Percentiles rank a stretch among this genome's conserved stretches.
Conservation (phyloP, 768 basidiomycete genomes). For the Lactarius indigo region DNA sequence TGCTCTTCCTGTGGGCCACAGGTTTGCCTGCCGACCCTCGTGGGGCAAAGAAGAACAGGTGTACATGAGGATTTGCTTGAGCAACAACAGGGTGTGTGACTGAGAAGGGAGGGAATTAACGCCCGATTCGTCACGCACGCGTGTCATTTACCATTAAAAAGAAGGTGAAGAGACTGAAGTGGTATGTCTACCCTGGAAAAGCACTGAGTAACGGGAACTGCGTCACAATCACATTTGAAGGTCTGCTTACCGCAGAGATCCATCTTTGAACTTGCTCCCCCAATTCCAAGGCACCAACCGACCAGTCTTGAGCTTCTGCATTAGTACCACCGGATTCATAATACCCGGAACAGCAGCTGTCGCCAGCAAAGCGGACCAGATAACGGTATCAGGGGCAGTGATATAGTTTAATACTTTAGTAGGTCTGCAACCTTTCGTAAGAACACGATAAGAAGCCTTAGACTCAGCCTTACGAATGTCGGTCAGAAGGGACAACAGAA, state of each 20-base stretch:
- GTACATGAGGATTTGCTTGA: slow-evolving; percentile 90
- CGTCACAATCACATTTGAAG: not conserved
- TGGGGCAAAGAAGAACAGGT: slow-evolving; percentile 93
- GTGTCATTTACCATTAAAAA: slow-evolving; percentile 66
- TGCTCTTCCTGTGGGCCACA: slow-evolving; percentile 90
- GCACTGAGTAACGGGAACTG: not conserved
- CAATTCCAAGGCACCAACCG: slow-evolving; percentile 88
- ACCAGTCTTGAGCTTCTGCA: slow-evolving; percentile 86
- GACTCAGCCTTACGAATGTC: slow-evolving; percentile 60
- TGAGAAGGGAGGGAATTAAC: slow-evolving; percentile 30
- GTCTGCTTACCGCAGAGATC: slow-evolving; percentile 65
- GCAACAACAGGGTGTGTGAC: slow-evolving; percentile 93
- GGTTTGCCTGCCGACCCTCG: slow-evolving; percentile 88
- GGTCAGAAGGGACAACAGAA: slow-evolving; percentile 86
- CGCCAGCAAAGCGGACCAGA: slow-evolving; percentile 78
- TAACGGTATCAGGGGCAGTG: slow-evolving; percentile 89
- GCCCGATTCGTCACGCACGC: not conserved
- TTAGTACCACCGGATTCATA: slow-evolving; percentile 89
- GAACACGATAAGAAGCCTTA: not conserved
- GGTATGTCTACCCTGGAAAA: slow-evolving; percentile 85
- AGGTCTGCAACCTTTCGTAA: slow-evolving; percentile 50
- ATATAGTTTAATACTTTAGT: slow-evolving; percentile 95
- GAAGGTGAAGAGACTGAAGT: slow-evolving; percentile 79
- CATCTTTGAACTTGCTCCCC: slow-evolving; percentile 93
- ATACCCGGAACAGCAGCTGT: slow-evolving; percentile 96